Evolutionary conservation across 2,329 filamentous ascomycete species (phyloP).

Genomic region (Phyllosticta ampelicida): DNA sequence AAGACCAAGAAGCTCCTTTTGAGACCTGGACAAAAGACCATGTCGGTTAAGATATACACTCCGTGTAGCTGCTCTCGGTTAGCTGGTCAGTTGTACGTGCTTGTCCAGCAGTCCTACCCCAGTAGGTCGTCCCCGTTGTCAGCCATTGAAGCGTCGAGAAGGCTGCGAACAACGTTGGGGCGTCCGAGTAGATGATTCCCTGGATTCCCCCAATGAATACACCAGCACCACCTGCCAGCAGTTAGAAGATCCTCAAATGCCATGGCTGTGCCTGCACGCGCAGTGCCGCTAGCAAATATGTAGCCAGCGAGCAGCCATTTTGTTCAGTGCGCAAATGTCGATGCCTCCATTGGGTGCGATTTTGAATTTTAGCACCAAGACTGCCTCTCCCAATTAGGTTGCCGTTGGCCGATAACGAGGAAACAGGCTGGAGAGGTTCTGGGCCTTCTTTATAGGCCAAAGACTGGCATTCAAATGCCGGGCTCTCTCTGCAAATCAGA

Average conservation of each 20-base stretch:
- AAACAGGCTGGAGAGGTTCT: neutral
- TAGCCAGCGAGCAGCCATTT: neutral
- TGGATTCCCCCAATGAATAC: constrained; percentile 42
- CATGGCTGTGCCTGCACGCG: neutral
- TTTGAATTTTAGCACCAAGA: neutral
- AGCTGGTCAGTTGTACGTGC: neutral
- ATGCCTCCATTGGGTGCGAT: neutral
- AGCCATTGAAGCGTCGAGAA: constrained; percentile 73
- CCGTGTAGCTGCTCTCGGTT: constrained; percentile 18
- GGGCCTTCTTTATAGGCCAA: neutral
- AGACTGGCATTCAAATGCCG: neutral
- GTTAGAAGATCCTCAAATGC: neutral
- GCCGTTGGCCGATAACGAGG: neutral
- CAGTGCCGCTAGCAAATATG: neutral
- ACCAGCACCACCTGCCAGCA: constrained; percentile 33
- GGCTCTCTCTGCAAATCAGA: neutral
- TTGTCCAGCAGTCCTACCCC: constrained; percentile 26
- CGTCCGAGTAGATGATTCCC: constrained; percentile 50
- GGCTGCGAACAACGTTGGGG: constrained; percentile 57
- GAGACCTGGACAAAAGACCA: constrained; percentile 23
- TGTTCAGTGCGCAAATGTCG: neutral
- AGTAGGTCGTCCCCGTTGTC: constrained; percentile 64
- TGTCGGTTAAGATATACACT: constrained; percentile 27
- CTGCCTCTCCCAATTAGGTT: neutral
- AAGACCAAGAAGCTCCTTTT: neutral